phyloP scores from a whole-genome alignment of 495 filamentous ascomycete genomes.

The Pseudevernia furfuracea region DNA sequence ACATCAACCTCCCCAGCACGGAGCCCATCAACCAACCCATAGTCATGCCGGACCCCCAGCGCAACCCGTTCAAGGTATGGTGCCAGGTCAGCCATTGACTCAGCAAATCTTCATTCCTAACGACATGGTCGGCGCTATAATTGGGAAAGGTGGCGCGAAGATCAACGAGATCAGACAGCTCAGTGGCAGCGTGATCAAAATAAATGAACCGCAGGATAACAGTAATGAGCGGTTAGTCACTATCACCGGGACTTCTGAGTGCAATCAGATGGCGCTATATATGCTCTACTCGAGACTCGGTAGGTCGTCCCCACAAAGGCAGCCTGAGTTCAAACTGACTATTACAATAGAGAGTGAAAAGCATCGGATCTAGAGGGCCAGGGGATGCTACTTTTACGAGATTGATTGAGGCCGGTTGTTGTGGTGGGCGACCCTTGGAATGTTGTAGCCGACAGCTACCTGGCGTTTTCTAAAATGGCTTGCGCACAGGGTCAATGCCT shows the following conservation, averaged over 20 bases:
- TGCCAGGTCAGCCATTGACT: slow-evolving; percentile 81
- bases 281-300: slow-evolving; percentile 97
- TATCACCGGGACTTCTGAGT: slow-evolving; percentile 94
- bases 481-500: not conserved
- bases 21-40: slow-evolving; percentile 45
- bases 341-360: slow-evolving; percentile 67
- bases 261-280: slow-evolving; percentile 98
- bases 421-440: slow-evolving; percentile 11
- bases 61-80: slow-evolving; percentile 65
- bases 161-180: slow-evolving; percentile 98
- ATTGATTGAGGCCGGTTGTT: slow-evolving; percentile 10
- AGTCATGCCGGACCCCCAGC: slow-evolving; percentile 52
- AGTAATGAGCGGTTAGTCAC: slow-evolving; percentile 97
- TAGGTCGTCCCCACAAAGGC: slow-evolving; percentile 45
- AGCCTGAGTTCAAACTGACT: slow-evolving; percentile 27
- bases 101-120: slow-evolving; percentile 99
- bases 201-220: slow-evolving; percentile 98
- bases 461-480: slow-evolving; percentile 3
- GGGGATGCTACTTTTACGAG: not conserved
- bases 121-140: slow-evolving; percentile 99
- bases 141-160: slow-evolving; percentile 96
- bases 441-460: slow-evolving; percentile 9
- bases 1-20: slow-evolving; percentile 61
- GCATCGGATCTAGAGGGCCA: slow-evolving; percentile 52
- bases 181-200: slow-evolving; percentile 98